Evolutionary conservation across 768 basidiomycete genomes (phyloP), one percentile per base, ranked within the genome.

Genomic region (Fistulinella prunicolor): DNA sequence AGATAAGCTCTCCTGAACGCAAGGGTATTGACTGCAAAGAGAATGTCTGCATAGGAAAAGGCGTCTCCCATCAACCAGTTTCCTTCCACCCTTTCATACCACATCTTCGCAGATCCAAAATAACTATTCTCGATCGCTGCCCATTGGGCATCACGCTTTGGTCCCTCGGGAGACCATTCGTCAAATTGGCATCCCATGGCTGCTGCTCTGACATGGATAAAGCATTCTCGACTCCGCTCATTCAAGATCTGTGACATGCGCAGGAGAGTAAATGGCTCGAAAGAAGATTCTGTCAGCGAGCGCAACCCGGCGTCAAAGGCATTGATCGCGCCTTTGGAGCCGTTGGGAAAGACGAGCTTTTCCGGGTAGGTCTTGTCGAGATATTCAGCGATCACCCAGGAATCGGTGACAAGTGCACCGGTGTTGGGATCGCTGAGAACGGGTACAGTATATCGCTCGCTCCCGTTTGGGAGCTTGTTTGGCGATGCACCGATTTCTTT

Each of bases 161-260:
- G 67, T 4, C 70, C 70, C 35, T 59, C 62, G 0, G 72, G 70
- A 7, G 61, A 60, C 24, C 76, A 51, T 28, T 75, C 68, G 21
- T 76, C 73, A 42, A 80, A 49, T 12, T 60, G 58, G 35, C 51
- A 61, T 6, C 72, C 72, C 40, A 71, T 63, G 4, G 8, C 19
- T 2, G 14, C 47, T 46, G 69, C 65, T 28, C 73, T 59, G 6
- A 69, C 72, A 17, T 47, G 39, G 17, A 69, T 55, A 52, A 76
- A 81, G 57, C 70, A 72, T 24, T 58, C 65, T 34, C 50, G 49
- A 46, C 74, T 76, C 28, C 47, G 53, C 6, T 66, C 60, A 26
- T 63, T 68, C 47, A 79, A 50, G 35, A 65, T 51, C 14, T 57
- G 41, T 13, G 58, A 53, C 1, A 51, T 19, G 16, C 65, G 64